Conservation (phyloP, 2,329 filamentous ascomycete species). For the Botrytis cinerea region DNA sequence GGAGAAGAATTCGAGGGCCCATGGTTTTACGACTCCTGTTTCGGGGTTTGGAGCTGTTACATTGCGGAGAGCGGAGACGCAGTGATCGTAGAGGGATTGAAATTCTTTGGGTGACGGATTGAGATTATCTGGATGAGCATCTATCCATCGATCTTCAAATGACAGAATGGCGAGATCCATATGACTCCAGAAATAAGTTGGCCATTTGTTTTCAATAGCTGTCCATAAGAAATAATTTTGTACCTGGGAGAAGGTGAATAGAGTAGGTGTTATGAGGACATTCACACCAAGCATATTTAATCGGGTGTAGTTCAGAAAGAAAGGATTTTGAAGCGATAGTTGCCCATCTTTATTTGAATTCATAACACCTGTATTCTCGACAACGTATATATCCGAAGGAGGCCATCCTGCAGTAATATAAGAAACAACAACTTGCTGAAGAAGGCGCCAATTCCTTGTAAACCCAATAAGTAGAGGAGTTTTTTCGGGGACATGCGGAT, state of each 20-base stretch:
- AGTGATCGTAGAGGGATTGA: slow-evolving; percentile 27
- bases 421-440: slow-evolving; percentile 56
- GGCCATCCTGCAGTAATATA: slow-evolving; percentile 64
- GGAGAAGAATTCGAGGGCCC: slow-evolving; percentile 55
- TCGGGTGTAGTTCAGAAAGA: slow-evolving; percentile 55
- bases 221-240: slow-evolving; percentile 56
- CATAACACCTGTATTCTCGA: slow-evolving; percentile 61
- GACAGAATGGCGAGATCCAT: slow-evolving; percentile 54
- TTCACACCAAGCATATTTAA: slow-evolving; percentile 55
- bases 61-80: slow-evolving; percentile 26
- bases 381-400: slow-evolving; percentile 55
- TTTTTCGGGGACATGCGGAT: slow-evolving; percentile 44
- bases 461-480: slow-evolving; percentile 62
- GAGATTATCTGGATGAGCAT: slow-evolving; percentile 4
- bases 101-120: slow-evolving; percentile 8
- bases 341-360: slow-evolving; percentile 52
- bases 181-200: slow-evolving; percentile 58
- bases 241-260: slow-evolving; percentile 56
- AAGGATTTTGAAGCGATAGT: slow-evolving; percentile 56
- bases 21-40: slow-evolving; percentile 34
- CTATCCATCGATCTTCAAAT: slow-evolving; percentile 44
- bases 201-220: slow-evolving; percentile 48
- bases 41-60: slow-evolving; percentile 23
- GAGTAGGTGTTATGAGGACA: slow-evolving; percentile 52
- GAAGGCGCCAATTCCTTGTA: slow-evolving; percentile 56